A percentile compares a stretch with the other conserved stretches of the same genome.
Conservation (phyloP, 1,284 basidiomycete genomes). For the Marasmius sp. region DNA sequence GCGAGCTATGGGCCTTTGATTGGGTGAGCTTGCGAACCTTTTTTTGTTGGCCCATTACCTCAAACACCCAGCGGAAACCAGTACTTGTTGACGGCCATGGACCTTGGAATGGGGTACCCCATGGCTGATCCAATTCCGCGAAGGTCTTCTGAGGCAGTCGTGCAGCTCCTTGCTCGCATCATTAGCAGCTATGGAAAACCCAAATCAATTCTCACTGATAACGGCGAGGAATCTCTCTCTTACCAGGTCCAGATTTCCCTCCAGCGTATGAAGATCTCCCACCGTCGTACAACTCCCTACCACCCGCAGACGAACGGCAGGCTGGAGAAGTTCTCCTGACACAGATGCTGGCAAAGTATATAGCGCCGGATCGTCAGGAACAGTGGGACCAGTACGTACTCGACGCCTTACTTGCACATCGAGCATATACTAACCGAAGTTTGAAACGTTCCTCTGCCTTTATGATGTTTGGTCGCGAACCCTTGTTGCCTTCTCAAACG, state of each 20-base stretch:
- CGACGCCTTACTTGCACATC: constrained; percentile 9
- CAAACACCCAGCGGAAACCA: neutral
- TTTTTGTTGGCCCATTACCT: constrained; percentile 4
- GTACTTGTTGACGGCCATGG: constrained; percentile 1
- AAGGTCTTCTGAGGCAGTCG: neutral
- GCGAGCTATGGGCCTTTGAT: neutral
- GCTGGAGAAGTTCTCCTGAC: constrained; percentile 9
- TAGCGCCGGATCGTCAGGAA: constrained; percentile 1
- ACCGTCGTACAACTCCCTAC: constrained; percentile 7
- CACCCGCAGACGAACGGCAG: constrained; percentile 11
- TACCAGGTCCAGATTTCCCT: constrained; percentile 7
- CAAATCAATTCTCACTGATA: constrained; percentile 4
- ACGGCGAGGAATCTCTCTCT: constrained; percentile 9
- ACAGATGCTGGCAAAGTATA: constrained; percentile 8
- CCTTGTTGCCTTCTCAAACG: neutral
- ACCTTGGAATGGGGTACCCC: neutral
- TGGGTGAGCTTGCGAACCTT: no score
- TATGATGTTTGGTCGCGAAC: constrained; percentile 8
- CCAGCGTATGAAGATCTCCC: constrained; percentile 2
- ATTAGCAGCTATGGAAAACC: constrained; percentile 5
- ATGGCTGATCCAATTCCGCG: neutral
- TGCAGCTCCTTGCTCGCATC: neutral
- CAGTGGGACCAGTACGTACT: constrained; percentile 13
- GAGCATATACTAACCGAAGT: constrained; percentile 6
- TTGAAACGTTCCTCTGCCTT: neutral